Percentiles rank a stretch among this genome's conserved stretches.
Evolutionary conservation across 1,284 basidiomycete species (phyloP).

Genomic region (Rhodotorula sp.): DNA sequence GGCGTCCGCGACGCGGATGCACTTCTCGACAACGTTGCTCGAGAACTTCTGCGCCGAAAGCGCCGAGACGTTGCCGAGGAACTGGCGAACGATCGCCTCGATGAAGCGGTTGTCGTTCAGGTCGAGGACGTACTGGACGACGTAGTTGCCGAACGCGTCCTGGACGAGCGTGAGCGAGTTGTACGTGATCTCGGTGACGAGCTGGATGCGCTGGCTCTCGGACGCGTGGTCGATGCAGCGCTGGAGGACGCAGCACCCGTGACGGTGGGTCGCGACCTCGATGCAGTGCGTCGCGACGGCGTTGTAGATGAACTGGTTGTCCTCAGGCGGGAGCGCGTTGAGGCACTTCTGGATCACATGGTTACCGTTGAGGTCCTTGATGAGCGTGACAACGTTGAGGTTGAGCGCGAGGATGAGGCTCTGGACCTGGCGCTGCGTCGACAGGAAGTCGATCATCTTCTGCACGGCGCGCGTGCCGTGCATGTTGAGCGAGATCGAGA

Average conservation of each 20-base stretch:
- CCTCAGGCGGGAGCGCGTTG: constrained; percentile 95
- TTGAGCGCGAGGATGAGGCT: constrained; percentile 96
- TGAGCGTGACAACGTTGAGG: constrained; percentile 96
- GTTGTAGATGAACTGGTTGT: constrained; percentile 99
- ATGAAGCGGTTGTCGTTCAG: constrained; percentile 97
- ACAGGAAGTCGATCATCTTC: constrained; percentile 99
- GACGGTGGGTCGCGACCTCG: constrained; percentile 98
- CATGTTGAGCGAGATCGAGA: constrained; percentile 99
- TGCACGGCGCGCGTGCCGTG: constrained; percentile 99
- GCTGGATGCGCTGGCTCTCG: constrained; percentile 89
- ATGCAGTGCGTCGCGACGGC: constrained; percentile 98
- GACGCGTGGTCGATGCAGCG: constrained; percentile 98
- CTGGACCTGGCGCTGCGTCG: constrained; percentile 94
- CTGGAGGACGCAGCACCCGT: constrained; percentile 98
- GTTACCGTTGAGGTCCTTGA: constrained; percentile 98
- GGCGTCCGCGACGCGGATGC: constrained; percentile 95
- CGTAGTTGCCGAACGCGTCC: constrained; percentile 77
- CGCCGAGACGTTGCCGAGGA: constrained; percentile 95
- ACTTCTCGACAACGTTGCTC: constrained; percentile 86
- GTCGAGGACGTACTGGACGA: constrained; percentile 67
- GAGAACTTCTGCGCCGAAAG: constrained; percentile 98
- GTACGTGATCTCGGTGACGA: constrained; percentile 98
- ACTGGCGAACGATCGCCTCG: constrained; percentile 95
- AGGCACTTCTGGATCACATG: constrained; percentile 99
- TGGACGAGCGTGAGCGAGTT: constrained; percentile 97